Evolutionary conservation across 73 alveolate genomes (phyloP), one percentile per base, ranked within the genome.

Genomic region (Stentor roeselii): DNA sequence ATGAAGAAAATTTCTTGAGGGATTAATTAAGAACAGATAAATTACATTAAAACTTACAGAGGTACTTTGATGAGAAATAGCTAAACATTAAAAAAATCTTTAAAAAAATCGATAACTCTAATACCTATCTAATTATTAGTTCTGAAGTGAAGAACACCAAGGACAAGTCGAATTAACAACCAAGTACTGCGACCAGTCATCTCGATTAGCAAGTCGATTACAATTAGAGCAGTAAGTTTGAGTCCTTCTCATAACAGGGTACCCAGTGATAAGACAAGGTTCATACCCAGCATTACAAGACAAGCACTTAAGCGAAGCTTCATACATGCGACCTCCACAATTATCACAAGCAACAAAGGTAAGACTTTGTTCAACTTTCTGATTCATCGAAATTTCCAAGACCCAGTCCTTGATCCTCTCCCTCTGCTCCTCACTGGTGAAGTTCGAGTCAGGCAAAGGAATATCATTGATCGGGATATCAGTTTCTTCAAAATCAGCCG

Each of bases 381-480:
- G 88, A 86, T 94, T 95, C 87, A 90, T 93, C 74, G 95, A 90
- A 31, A 94, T 88, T 80, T 97, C 87, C 59, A 97, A 89, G 76
- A 97, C 96, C 99, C 99, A 97, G 85, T 97, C 98, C 59, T 95
- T 91, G 35, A 97, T 95, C 86, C 93, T 97, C 60, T 97, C 99
- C 86, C 98, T 92, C 78, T 96, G 97, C 82, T 88, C 92, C 37
- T 91, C 96, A 82, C 88, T 77, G 34, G 96, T 88, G 40, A 97
- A 59, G 89, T 96, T 97, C 86, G 96, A 94, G 50, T 92, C 98
- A 60, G 99, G 99, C 59, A 96, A 92, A 78, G 98, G 99, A 75
- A 95, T 96, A 83, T 96, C 99, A 83, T 76, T 90, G 50, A 99
- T 93, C 27, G 98, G 98, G 78, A 97, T 87, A 90, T 97, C 99